Conservation (phyloP, 208 protist genomes). For the Wallacemonas sp. region DNA sequence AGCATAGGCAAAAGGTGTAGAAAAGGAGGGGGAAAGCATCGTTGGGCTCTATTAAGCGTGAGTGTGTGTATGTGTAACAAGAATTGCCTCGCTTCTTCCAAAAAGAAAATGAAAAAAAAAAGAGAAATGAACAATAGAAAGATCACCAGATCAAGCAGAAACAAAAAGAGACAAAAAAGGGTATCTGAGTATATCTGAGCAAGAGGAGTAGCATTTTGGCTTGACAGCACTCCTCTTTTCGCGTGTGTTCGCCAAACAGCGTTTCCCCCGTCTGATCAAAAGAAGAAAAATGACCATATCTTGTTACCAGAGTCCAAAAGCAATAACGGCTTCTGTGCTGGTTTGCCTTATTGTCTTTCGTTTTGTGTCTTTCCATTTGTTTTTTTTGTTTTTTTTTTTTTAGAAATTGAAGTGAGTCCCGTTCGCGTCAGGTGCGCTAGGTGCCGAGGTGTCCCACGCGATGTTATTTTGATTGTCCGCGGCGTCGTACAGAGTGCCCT, state of each 20-base stretch:
- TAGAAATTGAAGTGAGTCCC: constrained; percentile 37
- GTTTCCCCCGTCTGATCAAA: too few species aligned
- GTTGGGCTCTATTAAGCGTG: too few species aligned
- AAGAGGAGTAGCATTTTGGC: too few species aligned
- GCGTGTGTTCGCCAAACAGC: too few species aligned
- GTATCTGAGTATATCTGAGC: too few species aligned
- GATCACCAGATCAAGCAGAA: not conserved
- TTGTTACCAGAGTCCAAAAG: too few species aligned
- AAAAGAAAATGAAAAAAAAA: constrained; percentile 12
- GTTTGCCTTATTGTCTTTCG: not conserved
- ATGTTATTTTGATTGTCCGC: constrained; percentile 17
- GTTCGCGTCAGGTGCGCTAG: not conserved
- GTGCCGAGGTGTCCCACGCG: constrained; percentile 11
- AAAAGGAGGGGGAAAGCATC: too few species aligned
- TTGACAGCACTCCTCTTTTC: not conserved
- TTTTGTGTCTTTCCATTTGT: not conserved
- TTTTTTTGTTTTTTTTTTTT: not conserved
- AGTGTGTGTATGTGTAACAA: too few species aligned
- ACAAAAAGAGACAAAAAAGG: constrained; percentile 12
- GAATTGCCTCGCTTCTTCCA: too few species aligned
- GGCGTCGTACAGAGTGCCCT: constrained; percentile 31
- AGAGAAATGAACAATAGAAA: constrained; percentile 7
- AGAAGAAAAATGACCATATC: too few species aligned
- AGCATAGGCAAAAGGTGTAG: not conserved
- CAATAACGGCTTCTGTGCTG: not conserved